These are phyloP conservation scores for Marasmius fiardii DNA, from an alignment of 1,284 basidiomycete species.

Conservation along the genomic window DNA sequence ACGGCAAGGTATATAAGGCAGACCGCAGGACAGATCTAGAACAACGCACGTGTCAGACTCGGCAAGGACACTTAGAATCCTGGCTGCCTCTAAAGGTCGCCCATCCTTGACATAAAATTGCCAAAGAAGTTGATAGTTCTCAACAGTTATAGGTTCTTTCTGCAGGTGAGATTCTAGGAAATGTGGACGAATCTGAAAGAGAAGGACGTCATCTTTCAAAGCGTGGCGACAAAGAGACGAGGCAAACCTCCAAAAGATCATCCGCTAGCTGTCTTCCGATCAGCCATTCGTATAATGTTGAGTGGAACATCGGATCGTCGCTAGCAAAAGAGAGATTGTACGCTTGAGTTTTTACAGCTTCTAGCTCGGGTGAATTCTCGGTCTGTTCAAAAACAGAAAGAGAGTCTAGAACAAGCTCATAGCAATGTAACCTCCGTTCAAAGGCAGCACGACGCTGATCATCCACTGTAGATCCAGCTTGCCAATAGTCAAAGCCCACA, in stretches of 20 bases:
- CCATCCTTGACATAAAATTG: conserved; percentile 94
- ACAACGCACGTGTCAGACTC: conserved; percentile 75
- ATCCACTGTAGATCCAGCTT: conserved; percentile 56
- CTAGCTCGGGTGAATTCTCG: conserved; percentile 42
- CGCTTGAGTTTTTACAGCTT: conserved; percentile 67
- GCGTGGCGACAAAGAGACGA: conserved; percentile 7
- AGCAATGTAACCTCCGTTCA: conserved; percentile 71
- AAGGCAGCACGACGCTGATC: conserved; percentile 62
- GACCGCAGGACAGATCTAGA: conserved; percentile 7
- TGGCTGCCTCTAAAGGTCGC: conserved; percentile 82
- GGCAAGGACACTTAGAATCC: conserved; percentile 84
- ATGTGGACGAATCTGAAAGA: conserved; percentile 68
- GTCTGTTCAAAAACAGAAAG: conserved; percentile 75
- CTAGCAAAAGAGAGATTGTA: conserved; percentile 82
- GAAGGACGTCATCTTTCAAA: conserved; percentile 7
- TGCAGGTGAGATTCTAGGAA: conserved; percentile 88
- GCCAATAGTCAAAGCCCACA: conserved; percentile 77
- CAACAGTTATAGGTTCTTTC: conserved; percentile 75
- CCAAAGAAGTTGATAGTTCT: conserved; percentile 92
- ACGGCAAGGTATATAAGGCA: conserved; percentile 5
- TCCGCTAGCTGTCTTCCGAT: conserved; percentile 79
- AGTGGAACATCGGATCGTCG: conserved; percentile 93
- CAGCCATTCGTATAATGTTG: conserved; percentile 92
- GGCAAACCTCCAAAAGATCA: conserved; percentile 81
- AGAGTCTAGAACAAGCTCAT: conserved; percentile 81